These are phyloP conservation scores for Penicillium bovifimosum DNA, from an alignment of 495 filamentous ascomycete genomes.

Conservation along the genomic window DNA sequence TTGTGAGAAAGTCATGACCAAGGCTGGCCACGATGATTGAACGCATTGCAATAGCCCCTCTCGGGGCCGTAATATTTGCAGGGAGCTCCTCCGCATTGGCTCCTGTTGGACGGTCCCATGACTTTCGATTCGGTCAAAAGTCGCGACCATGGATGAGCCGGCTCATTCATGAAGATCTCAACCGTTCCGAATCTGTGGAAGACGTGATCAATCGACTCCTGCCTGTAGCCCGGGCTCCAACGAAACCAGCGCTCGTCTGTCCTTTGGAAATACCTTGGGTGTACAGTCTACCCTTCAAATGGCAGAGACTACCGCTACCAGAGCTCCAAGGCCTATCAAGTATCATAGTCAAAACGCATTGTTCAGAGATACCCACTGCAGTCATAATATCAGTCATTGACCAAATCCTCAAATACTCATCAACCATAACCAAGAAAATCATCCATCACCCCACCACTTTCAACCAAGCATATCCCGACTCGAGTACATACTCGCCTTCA, in stretches of 20 bases:
- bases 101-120: neutral
- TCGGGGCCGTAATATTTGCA: neutral
- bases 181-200: neutral
- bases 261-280: neutral
- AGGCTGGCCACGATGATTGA: constrained; percentile 29
- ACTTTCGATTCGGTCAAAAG: neutral
- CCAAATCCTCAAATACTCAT: neutral
- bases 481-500: constrained; percentile 52
- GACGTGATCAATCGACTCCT: neutral
- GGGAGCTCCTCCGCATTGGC: neutral
- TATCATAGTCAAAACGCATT: constrained; percentile 1
- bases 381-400: neutral
- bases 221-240: neutral
- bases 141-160: neutral
- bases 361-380: constrained; percentile 13
- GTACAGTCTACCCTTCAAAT: neutral
- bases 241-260: neutral
- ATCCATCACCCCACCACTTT: constrained; percentile 3
- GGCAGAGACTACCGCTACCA: neutral
- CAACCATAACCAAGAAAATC: neutral
- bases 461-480: constrained; percentile 37
- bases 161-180: neutral
- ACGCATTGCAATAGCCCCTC: neutral
- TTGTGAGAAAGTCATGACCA: constrained; percentile 52
- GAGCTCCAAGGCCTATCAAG: neutral